phyloP scores from a whole-genome alignment of 768 basidiomycete genomes.

The Crucibulum laeve region DNA sequence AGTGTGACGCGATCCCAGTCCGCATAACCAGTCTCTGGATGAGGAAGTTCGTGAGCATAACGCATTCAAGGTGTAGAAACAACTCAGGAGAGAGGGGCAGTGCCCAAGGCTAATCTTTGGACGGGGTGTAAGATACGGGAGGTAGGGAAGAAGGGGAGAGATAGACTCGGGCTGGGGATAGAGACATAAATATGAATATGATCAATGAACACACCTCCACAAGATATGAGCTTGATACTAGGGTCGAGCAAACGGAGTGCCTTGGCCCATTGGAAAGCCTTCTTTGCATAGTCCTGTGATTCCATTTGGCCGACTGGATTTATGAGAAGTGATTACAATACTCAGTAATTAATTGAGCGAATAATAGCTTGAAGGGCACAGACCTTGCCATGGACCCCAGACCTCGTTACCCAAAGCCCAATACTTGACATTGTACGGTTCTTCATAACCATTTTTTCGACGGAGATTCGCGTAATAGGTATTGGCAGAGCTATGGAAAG shows the following conservation, averaged over 20 bases:
- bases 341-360: neutral
- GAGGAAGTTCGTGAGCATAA: too few species aligned
- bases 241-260: slow-evolving; percentile 55
- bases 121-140: too few species aligned
- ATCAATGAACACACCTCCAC: slow-evolving; percentile 33
- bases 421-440: slow-evolving; percentile 47
- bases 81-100: too few species aligned
- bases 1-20: slow-evolving; percentile 40
- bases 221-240: slow-evolving; percentile 47
- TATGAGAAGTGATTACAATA: neutral
- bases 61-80: too few species aligned
- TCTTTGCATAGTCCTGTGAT: slow-evolving; percentile 49
- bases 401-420: slow-evolving; percentile 50
- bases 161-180: too few species aligned
- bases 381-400: slow-evolving; percentile 50
- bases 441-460: slow-evolving; percentile 50
- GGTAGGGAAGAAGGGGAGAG: too few species aligned
- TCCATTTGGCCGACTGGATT: slow-evolving; percentile 50
- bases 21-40: slow-evolving; percentile 32
- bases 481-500: slow-evolving; percentile 24
- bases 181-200: slow-evolving; percentile 10
- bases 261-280: slow-evolving; percentile 59
- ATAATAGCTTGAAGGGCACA: neutral
- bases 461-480: slow-evolving; percentile 54
- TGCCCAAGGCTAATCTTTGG: too few species aligned